A percentile compares a stretch with the other conserved stretches of the same genome.
Evolutionary conservation across 2,329 filamentous ascomycete species (phyloP).

Genomic region (Diplodia intermedia): DNA sequence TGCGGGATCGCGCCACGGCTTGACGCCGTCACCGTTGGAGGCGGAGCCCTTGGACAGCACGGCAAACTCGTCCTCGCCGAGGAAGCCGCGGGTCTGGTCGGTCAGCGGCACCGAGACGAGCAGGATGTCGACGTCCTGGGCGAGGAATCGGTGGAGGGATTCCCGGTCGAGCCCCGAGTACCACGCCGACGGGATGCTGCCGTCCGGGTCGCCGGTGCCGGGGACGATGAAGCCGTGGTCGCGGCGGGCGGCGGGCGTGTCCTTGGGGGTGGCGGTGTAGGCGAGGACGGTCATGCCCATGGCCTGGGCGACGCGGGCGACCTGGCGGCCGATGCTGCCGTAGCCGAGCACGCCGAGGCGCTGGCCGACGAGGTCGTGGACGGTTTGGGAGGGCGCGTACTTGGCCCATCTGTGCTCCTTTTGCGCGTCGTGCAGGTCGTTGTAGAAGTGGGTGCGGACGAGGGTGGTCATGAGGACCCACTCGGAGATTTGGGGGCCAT

Average conservation of each 20-base stretch:
- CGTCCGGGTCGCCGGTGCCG: constrained; percentile 68
- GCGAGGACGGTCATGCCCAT: constrained; percentile 76
- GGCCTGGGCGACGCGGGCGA: constrained; percentile 65
- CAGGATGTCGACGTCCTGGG: constrained; percentile 63
- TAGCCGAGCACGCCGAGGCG: constrained; percentile 67
- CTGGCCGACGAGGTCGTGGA: constrained; percentile 64
- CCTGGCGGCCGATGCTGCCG: constrained; percentile 67
- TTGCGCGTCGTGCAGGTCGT: constrained; percentile 63
- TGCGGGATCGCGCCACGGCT: neutral
- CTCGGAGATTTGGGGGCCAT: constrained; percentile 69
- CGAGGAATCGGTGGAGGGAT: constrained; percentile 61
- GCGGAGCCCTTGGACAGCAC: constrained; percentile 56
- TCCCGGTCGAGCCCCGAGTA: constrained; percentile 62
- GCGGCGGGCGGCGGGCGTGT: constrained; percentile 67
- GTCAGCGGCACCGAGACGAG: constrained; percentile 66
- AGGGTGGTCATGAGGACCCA: constrained; percentile 70
- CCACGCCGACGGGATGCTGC: constrained; percentile 62
- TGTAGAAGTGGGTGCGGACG: constrained; percentile 63
- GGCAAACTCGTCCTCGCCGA: constrained; percentile 62
- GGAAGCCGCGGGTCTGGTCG: constrained; percentile 59
- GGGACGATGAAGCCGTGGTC: constrained; percentile 73
- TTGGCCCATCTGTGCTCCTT: constrained; percentile 62
- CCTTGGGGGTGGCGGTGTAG: constrained; percentile 74
- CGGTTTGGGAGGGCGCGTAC: constrained; percentile 40
- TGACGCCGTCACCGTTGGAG: neutral